A percentile compares a stretch with the other conserved stretches of the same genome.
phyloP scores from a whole-genome alignment of 495 filamentous ascomycete species.

The Penicillium coffeae region DNA sequence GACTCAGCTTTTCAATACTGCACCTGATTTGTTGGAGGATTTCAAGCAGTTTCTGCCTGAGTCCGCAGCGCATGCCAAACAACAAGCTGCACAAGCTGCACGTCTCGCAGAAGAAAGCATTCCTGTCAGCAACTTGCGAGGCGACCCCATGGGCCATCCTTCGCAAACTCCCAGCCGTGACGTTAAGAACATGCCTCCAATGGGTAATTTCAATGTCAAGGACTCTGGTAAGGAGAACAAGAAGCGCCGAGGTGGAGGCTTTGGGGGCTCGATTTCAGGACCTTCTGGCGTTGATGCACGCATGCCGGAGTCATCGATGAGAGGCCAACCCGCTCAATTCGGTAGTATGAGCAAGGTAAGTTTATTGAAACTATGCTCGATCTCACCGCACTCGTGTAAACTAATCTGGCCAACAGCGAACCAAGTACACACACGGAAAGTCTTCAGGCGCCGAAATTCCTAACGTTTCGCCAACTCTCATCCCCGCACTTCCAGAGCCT shows the following conservation, averaged over 20 bases:
- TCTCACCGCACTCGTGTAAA: too few species aligned
- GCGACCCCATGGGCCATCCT: slow-evolving; percentile 44
- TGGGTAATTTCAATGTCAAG: slow-evolving; percentile 85
- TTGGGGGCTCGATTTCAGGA: slow-evolving; percentile 26
- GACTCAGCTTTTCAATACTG: slow-evolving; percentile 85
- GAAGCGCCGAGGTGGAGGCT: slow-evolving; percentile 58
- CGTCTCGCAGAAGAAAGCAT: slow-evolving; percentile 65
- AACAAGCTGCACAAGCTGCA: slow-evolving; percentile 49
- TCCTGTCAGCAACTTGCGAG: slow-evolving; percentile 57
- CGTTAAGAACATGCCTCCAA: slow-evolving; percentile 73
- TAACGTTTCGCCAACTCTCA: slow-evolving; percentile 79
- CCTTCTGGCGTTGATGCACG: slow-evolving; percentile 33
- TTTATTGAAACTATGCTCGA: too few species aligned
- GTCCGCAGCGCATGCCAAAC: slow-evolving; percentile 85
- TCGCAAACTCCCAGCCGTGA: slow-evolving; percentile 51
- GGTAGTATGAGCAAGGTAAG: slow-evolving; percentile 52
- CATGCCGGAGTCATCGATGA: slow-evolving; percentile 32
- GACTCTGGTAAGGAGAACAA: slow-evolving; percentile 71
- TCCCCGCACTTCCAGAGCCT: slow-evolving; percentile 81
- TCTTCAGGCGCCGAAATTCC: slow-evolving; percentile 59
- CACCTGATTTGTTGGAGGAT: slow-evolving; percentile 95
- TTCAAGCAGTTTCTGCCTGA: slow-evolving; percentile 99
- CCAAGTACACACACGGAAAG: slow-evolving; percentile 61
- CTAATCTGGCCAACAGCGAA: slow-evolving; percentile 53
- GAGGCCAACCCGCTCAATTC: slow-evolving; percentile 31